Base-by-base conservation (phyloP, 1,284 basidiomycete species). In the Chiua sp. region DNA sequence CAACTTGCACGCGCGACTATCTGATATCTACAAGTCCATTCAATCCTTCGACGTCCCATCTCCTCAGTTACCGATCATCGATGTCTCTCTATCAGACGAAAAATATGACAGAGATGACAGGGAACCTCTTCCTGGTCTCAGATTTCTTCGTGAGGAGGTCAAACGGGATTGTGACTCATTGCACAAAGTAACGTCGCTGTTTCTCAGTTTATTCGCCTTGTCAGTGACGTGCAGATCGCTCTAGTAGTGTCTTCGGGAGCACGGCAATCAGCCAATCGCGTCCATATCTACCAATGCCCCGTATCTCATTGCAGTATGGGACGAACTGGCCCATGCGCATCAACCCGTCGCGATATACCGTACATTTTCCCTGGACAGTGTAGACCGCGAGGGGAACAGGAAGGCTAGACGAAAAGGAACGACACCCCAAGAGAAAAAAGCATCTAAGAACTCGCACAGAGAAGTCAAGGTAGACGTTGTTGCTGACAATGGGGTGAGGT, bases 401-500 rank as follows among this genome's bases (percentile, higher is more conserved):
- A 51, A 37, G 42, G 23, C 49, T n/a, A 33, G 26, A 70, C 56
- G 47, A 51, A 66, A 39, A 39, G 55, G 20, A 44, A 52, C 51
- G 35, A 57, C 63, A 18, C 46, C 32, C 39, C 23, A 47, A 55
- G 30, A 30, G 49, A 57, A 47, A 56, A 65, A 53, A 59, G 53
- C 56, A 39, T 51, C 30, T 62, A 64, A 62, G 52, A 35, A 18
- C 52, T 51, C 28, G 42, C 39, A 30, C 3, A 37, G 61, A 60
- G 26, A 59, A 11, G 80, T 85, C n/a, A 93, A 91, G 66, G 87
- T 94, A 1, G 93, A 96, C 69, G 81, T 94, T 7, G 86, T 94
- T 28, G 87, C 90, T 3, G 83, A 91, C 47, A 83, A 86, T 55
- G 92, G 92, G 1, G 78, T 80, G 33, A 77, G 80, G 12, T 95